Evolutionary conservation across 345 rosid species (phyloP), one percentile per base, ranked within the genome.

Genomic region (Sisymbrium irio): DNA sequence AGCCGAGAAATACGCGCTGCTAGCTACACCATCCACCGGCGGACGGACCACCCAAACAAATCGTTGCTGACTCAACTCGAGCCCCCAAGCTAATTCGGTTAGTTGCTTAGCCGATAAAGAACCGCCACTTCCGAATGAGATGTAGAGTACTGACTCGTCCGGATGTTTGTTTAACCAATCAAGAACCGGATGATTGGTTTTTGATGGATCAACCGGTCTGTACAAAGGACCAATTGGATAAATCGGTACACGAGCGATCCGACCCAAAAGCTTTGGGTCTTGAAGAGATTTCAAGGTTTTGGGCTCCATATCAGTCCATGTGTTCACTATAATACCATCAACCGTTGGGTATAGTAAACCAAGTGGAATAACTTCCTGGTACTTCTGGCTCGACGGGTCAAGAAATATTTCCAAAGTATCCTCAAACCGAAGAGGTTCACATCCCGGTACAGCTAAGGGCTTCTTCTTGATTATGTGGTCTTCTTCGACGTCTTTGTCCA

Each of bases 121-220:
- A 5, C 92, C 90, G 1, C 92, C 89, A n/a, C 89, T 89, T 10
- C 92, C 96, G 14, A 87, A 83, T 6, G 87, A 84, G 6, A 89
- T 83, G 18, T 76, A 86, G 45, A 87, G 20, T 4, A 86, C 92
- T 0, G 90, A 87, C 22, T 78, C 80, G 0, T 20, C 36, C 1
- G 87, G 86, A 39, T 87, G 89, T 49, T 44, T 57, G 40, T 77
- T 85, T 28, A 89, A 69, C 92, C 92, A 89, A 11, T 73, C 71
- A 5, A 56, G 32, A 18, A 72, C 9, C 17, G 64, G 53, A 8
- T 37, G 46, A 2, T 39, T 13, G 3, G 65, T 44, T 11, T 14
- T 47, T 0, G 57, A 13, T 7, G 71, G 55, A 41, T 50, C 72
- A 27, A 5, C 36, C 0, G 66, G 55, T 27, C 85, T 41, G 0